Conservation (phyloP, 306 rosid genomes). For the Cucurbita ficifolia region DNA sequence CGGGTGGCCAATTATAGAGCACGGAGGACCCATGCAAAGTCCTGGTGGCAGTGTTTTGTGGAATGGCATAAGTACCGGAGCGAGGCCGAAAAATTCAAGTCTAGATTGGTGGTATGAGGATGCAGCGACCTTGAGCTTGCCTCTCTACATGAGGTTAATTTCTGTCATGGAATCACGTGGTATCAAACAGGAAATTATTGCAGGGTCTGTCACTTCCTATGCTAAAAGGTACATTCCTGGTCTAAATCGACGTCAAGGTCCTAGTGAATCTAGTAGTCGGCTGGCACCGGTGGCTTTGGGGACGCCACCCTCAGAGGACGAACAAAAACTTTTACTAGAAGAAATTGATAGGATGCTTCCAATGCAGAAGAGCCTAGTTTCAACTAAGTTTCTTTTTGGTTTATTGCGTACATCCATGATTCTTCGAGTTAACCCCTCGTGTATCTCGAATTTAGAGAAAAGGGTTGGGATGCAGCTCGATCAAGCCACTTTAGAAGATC, state of each 20-base stretch:
- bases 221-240: constrained; percentile 79
- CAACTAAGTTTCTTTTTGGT: constrained; percentile 70
- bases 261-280: constrained; percentile 44
- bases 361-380: constrained; percentile 60
- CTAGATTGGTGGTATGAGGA: constrained; percentile 97
- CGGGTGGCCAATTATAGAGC: constrained; percentile 93
- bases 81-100: constrained; percentile 69
- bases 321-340: constrained; percentile 69
- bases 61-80: constrained; percentile 99
- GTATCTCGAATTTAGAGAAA: constrained; percentile 72
- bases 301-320: constrained; percentile 66
- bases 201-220: constrained; percentile 71
- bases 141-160: constrained; percentile 65
- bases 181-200: constrained; percentile 62
- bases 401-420: constrained; percentile 88
- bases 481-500: constrained; percentile 88
- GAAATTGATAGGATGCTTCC: constrained; percentile 68
- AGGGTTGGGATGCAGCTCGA: constrained; percentile 87
- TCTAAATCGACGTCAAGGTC: constrained; percentile 60
- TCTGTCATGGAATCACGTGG: constrained; percentile 84
- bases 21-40: constrained; percentile 95
- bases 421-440: constrained; percentile 47
- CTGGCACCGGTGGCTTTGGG: constrained; percentile 37
- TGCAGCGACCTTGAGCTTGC: constrained; percentile 56
- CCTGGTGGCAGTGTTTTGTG: constrained; percentile 98